These are phyloP conservation scores for Leccinum boreale DNA, from an alignment of 768 basidiomycete species.

Conservation along the genomic window DNA sequence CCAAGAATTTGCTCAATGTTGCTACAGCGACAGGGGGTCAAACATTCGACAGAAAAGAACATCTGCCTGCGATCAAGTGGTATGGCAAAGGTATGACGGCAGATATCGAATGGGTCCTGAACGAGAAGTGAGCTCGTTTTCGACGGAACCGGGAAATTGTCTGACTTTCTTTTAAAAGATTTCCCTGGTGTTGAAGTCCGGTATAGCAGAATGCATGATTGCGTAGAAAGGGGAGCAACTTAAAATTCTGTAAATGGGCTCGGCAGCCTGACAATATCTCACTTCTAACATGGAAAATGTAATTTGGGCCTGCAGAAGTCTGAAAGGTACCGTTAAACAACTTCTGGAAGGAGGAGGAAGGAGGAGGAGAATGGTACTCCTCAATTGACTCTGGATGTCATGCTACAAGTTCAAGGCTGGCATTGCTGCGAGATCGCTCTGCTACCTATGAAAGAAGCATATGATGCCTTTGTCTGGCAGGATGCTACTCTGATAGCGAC, in stretches of 20 bases:
- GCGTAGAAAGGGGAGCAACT: background rate
- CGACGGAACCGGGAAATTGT: background rate
- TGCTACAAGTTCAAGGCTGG: no score
- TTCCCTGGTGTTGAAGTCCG: constrained; percentile 38
- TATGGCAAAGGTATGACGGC: constrained; percentile 38
- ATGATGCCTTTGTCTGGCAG: constrained; percentile 6
- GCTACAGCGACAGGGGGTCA: constrained; percentile 30
- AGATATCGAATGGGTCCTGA: constrained; percentile 43
- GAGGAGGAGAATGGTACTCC: no score
- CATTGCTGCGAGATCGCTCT: background rate
- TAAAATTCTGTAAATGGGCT: no score
- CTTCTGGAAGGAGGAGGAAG: no score
- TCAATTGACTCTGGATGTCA: no score
- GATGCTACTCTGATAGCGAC: constrained; percentile 5
- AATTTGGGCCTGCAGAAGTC: no score
- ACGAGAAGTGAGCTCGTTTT: constrained; percentile 40
- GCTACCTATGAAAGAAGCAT: background rate
- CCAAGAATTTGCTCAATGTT: constrained; percentile 28
- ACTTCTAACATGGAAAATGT: background rate
- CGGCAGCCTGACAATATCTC: no score
- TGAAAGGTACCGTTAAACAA: no score
- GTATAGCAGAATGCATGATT: background rate
- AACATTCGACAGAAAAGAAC: constrained; percentile 34
- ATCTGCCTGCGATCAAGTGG: constrained; percentile 47
- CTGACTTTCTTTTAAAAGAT: constrained; percentile 24